A percentile compares a stretch with the other conserved stretches of the same genome.
Conservation (phyloP, 345 rosid genomes). For the Salix brachista region DNA sequence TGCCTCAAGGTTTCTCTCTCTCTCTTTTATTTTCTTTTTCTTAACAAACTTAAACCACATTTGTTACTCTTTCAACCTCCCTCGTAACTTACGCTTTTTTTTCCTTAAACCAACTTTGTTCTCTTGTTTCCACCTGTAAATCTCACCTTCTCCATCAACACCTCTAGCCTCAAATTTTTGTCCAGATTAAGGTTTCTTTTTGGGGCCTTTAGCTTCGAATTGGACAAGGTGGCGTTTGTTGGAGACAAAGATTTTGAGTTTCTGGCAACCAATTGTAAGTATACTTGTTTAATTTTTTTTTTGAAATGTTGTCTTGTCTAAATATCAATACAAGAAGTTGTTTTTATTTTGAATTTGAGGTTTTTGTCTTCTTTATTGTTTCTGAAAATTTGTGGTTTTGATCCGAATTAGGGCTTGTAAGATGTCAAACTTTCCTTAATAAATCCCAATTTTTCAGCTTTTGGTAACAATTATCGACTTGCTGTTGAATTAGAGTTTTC, state of each 20-base stretch:
- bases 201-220: background rate
- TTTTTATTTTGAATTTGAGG: background rate
- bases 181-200: background rate
- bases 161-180: background rate
- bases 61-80: background rate
- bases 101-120: background rate
- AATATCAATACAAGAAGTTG: background rate
- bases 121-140: background rate
- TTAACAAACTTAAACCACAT: background rate
- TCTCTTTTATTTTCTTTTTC: background rate
- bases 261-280: conserved; percentile 1
- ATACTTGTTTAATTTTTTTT: background rate
- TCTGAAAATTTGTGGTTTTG: background rate
- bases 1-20: background rate
- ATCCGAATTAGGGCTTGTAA: conserved; percentile 6
- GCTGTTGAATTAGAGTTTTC: background rate
- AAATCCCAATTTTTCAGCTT: background rate
- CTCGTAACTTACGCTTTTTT: background rate
- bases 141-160: background rate
- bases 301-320: background rate
- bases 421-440: background rate
- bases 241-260: background rate
- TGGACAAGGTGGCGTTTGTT: background rate
- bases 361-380: background rate
- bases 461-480: background rate